Base-by-base conservation (phyloP, 768 basidiomycete genomes). In the Trametes cingulata region DNA sequence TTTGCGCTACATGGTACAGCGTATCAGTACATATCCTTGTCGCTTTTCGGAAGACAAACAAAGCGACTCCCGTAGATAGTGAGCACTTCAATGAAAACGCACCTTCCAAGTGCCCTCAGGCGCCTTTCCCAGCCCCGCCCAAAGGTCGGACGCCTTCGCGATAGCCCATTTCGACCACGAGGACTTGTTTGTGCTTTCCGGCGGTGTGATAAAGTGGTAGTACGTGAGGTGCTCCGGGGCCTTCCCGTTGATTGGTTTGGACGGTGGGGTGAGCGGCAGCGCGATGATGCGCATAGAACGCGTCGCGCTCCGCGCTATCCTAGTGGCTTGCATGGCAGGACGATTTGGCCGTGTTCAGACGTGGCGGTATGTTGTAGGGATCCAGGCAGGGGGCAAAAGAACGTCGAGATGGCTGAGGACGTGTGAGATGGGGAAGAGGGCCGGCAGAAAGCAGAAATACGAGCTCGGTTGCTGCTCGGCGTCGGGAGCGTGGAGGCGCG, bases 41-140 rank as follows among this genome's bases (percentile, higher is more conserved):
- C n/a, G n/a, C n/a, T n/a, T n/a, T n/a, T n/a, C n/a, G n/a, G n/a
- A n/a, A n/a, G n/a, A n/a, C n/a, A n/a, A n/a, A n/a, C n/a, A n/a
- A n/a, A n/a, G n/a, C n/a, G n/a, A n/a, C n/a, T n/a, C n/a, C n/a
- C n/a, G n/a, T n/a, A n/a, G n/a, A n/a, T n/a, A n/a, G n/a, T n/a
- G n/a, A n/a, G n/a, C n/a, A n/a, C n/a, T n/a, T n/a, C n/a, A n/a
- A 10, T 6, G 17, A 37, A 40, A 22, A 74, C 81, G 6, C 62
- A 90, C 91, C 83, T 86, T 85, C 91, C 91, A 93, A 53, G 80
- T 83, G 20, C 82, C 84, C 55, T 85, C 74, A 6, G 75, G 72
- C 1, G 87, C 84, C 64, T 85, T 84, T 12, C 89, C 91, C 67
- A 90, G 86, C 19, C 78, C 76, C 24, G 83, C 77, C 91, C 91